These are phyloP conservation scores for Aspergillus sp. DNA, from an alignment of 2,329 filamentous ascomycete species.

Conservation along the genomic window DNA sequence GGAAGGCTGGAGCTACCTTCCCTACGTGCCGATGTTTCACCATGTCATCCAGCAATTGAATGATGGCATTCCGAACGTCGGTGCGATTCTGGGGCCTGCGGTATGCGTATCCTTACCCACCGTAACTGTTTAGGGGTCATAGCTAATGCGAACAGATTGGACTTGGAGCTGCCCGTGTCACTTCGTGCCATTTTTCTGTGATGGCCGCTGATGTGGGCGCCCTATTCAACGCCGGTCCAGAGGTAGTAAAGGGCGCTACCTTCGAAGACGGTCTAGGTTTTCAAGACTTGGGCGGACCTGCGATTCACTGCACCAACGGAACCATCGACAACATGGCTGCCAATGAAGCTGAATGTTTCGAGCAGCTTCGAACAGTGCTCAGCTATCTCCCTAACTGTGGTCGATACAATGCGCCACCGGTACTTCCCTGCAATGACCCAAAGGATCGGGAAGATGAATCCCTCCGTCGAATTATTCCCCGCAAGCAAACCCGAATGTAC, in stretches of 20 bases:
- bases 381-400: constrained; percentile 60
- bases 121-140: neutral
- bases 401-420: constrained; percentile 52
- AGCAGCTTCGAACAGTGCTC: constrained; percentile 59
- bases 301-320: constrained; percentile 64
- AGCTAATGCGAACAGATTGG: constrained; percentile 47
- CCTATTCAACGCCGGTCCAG: constrained; percentile 64
- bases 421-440: constrained; percentile 49
- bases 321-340: constrained; percentile 65
- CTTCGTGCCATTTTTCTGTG: constrained; percentile 63
- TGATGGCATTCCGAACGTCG: constrained; percentile 63
- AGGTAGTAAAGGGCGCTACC: constrained; percentile 62
- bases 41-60: constrained; percentile 60
- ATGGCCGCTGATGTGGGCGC: constrained; percentile 64
- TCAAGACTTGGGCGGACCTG: constrained; percentile 59
- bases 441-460: constrained; percentile 49
- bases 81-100: constrained; percentile 62
- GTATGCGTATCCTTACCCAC: constrained; percentile 23
- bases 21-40: constrained; percentile 55
- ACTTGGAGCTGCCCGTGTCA: constrained; percentile 61
- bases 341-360: constrained; percentile 61
- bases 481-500: constrained; percentile 60
- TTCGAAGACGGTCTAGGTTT: constrained; percentile 63
- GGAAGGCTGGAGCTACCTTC: constrained; percentile 60
- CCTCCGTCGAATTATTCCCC: constrained; percentile 58